A percentile compares a stretch with the other conserved stretches of the same genome.
phyloP scores from a whole-genome alignment of 2,329 filamentous ascomycete genomes.

The Helicocarpus griseus region DNA sequence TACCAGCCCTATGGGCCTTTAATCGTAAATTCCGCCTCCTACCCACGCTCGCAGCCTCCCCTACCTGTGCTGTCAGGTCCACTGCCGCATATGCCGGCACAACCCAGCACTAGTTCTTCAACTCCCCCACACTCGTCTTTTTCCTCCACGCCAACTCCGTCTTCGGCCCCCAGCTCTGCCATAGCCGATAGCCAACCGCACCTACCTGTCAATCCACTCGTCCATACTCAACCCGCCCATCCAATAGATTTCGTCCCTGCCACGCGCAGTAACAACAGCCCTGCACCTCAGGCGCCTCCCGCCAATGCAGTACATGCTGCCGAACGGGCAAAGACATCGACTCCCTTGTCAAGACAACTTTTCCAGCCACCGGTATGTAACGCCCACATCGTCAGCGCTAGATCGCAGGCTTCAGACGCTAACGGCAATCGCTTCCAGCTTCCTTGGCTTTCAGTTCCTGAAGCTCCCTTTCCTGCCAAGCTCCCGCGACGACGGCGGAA shows the following conservation, averaged over 20 bases:
- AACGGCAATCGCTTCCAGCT: conserved; percentile 29
- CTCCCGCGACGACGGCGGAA: conserved; percentile 39
- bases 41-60: conserved; percentile 33
- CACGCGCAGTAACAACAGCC: conserved; percentile 17
- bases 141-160: conserved; percentile 25
- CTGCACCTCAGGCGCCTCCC: conserved; percentile 24
- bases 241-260: not conserved
- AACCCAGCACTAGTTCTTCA: conserved; percentile 24
- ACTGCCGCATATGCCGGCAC: conserved; percentile 19
- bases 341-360: conserved; percentile 12
- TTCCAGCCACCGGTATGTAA: conserved; percentile 17
- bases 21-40: conserved; percentile 36
- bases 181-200: conserved; percentile 24
- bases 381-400: conserved; percentile 19
- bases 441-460: conserved; percentile 51
- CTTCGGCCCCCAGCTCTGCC: conserved; percentile 18
- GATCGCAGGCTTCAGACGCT: not conserved
- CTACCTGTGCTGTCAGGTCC: conserved; percentile 26
- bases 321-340: conserved; percentile 14
- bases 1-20: conserved; percentile 34
- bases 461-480: conserved; percentile 45
- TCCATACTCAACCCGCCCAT: conserved; percentile 20
- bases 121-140: conserved; percentile 25
- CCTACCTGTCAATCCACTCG: conserved; percentile 15
- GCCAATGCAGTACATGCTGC: conserved; percentile 13